These are phyloP conservation scores for Epichloe baconii DNA, from an alignment of 2,329 filamentous ascomycete genomes.

Conservation along the genomic window DNA sequence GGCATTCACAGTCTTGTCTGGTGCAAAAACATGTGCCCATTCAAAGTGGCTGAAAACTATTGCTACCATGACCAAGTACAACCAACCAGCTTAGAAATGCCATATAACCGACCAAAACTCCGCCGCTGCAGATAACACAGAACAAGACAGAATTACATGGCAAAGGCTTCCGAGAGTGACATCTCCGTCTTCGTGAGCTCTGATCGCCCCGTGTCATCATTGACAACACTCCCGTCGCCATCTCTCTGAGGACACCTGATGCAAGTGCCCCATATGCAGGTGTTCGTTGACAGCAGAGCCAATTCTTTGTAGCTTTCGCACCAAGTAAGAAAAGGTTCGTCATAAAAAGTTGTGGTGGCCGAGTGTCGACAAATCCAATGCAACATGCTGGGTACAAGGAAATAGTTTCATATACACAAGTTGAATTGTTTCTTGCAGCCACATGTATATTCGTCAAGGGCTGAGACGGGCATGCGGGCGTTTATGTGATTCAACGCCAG, in stretches of 20 bases:
- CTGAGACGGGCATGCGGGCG: background rate
- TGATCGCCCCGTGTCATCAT: background rate
- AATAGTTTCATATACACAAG: background rate
- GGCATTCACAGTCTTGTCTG: no score
- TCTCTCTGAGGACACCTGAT: no score
- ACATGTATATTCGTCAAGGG: background rate
- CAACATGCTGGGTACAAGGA: background rate
- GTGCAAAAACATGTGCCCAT: background rate
- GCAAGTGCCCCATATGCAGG: no score
- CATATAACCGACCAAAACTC: slow-evolving; percentile 19
- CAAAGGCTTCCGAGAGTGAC: slow-evolving; percentile 13
- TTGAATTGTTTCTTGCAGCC: background rate
- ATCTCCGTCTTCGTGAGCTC: slow-evolving; percentile 9
- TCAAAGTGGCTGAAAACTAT: background rate
- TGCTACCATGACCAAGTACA: slow-evolving; percentile 2
- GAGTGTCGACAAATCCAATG: background rate
- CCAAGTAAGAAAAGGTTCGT: no score
- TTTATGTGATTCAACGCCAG: background rate
- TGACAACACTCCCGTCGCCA: no score
- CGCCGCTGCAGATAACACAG: slow-evolving; percentile 16
- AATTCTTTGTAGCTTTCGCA: no score
- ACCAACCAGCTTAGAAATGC: slow-evolving; percentile 15
- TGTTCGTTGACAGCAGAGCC: no score
- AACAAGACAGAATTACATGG: slow-evolving; percentile 8
- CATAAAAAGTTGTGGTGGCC: background rate